Base-by-base conservation (phyloP, 2,329 filamentous ascomycete genomes). In the Hirsutella rhossiliensis region DNA sequence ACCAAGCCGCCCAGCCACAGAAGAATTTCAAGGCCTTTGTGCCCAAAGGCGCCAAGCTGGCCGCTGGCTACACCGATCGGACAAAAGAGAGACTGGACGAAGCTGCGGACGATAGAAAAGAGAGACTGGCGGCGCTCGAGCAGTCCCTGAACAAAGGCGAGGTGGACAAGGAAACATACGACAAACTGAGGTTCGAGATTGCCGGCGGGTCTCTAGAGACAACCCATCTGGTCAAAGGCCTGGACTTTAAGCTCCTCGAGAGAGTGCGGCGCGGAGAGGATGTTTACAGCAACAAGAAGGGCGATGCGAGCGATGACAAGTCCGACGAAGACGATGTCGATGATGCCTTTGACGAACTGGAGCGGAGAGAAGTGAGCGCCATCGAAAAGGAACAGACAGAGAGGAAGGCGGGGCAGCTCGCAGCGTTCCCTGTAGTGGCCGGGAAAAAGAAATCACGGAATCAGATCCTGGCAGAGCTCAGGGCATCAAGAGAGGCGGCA, bases 151-250 rank as follows among this genome's bases (percentile, higher is more conserved):
- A 92, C 63, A 71, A 88, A 38, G 86, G 85, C 40, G 80, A 94
- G 63, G 88, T 97, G 50, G 85, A 94, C 52, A 75, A 79, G 52
- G 75, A 74, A 41, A 87, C 81, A 0, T 95, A 94, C 59, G 81
- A 90, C 54, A 79, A 75, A 54, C 62, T 90, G 36, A 72, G 84
- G 30, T 76, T 76, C 49, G 76, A 94, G 53, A 87, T 96, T 44
- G 77, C 87, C 1, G 89, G 88, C 4, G 90, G 89, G 8, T 84
- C 94, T 59, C 64, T 89, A 19, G 69, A 69, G 13, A 87, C 80
- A 53, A 94, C 88, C 13, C 87, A 95, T 69, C 65, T 96, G 51
- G 82, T 97, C 40, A 97, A 96, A 59, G 92, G 92, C 0, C 65
- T 98, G 41, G 92, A 98, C 63, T 84, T 87, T 59, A 84, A 84